Evolutionary conservation across 225 moss, liverwort and hornwort species (phyloP), one percentile per base, ranked within the genome.

Genomic region (Physcomitrellopsis africana): DNA sequence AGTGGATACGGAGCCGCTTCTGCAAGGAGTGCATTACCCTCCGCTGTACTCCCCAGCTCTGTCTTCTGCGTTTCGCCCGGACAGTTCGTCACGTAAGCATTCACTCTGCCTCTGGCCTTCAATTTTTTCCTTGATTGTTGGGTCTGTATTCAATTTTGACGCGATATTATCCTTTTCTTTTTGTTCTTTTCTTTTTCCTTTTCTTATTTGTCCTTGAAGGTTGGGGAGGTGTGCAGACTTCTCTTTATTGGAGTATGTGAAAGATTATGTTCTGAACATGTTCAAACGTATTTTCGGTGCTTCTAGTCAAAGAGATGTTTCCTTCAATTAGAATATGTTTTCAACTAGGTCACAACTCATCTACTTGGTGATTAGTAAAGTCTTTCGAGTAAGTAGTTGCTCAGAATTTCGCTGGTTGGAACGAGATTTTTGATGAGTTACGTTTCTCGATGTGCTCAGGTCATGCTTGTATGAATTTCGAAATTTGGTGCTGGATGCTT

Each of bases 21-120:
- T 84, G 65, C 65, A 68, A 1, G 79, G 63, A 3, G 77, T 80
- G 20, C n/a, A 74, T 22, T 86, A 80, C 9, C 80, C 77, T 18
- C 27, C 77, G 59, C 24, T 80, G 14, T 52, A 48, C 70, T 64
- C 84, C 0, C 54, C 81, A n/a, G 77, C 81, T n/a, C 72, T 87
- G 51, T 81, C 79, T 15, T 80, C 82, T 37, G 55, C 80, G n/a
- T 87, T 80, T 60, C 82, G 77, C 9, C 84, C 84, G 0, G 47
- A 74, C 53, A 67, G 45, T 52, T 68, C 82, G 5, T 75, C 80
- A 44, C 82, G 84, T 87, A 60, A 77, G 81, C 20, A 6, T 19
- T 48, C 20, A 3, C 12, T 48, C 29, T 19, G 1, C 24, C 53
- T 7, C 11, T 42, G 5, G 1, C 23, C 15, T 45, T 26, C 43